phyloP scores from a whole-genome alignment of 805 yeast genomes.

The Lipomyces oligophaga region DNA sequence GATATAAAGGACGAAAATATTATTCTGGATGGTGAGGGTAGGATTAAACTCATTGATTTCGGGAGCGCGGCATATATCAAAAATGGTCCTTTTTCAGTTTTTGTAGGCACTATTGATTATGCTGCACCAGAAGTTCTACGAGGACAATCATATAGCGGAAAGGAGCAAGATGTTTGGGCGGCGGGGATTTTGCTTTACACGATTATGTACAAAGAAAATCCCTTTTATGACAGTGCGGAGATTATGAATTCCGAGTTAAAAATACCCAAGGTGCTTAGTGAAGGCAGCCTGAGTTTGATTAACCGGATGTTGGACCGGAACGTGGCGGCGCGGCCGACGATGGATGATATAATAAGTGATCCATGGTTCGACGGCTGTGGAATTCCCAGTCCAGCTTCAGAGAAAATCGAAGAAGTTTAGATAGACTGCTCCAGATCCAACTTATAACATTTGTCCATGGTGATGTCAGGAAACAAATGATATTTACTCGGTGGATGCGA shows the following conservation, averaged over 20 bases:
- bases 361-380: conserved; percentile 54
- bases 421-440: too few relatives aligned
- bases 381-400: background rate
- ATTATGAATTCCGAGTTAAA: conserved; percentile 85
- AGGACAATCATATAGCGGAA: conserved; percentile 87
- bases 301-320: conserved; percentile 64
- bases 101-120: conserved; percentile 95
- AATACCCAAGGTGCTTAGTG: conserved; percentile 58
- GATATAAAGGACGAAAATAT: conserved; percentile 95
- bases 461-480: too few relatives aligned
- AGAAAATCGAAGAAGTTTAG: too few relatives aligned
- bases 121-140: conserved; percentile 95
- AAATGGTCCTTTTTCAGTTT: conserved; percentile 94
- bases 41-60: conserved; percentile 83
- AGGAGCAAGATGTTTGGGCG: conserved; percentile 97
- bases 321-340: conserved; percentile 63
- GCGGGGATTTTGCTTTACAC: conserved; percentile 88
- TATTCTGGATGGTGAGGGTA: conserved; percentile 72
- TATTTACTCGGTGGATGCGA: too few relatives aligned
- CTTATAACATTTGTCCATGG: too few relatives aligned
- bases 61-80: conserved; percentile 90
- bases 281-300: conserved; percentile 62
- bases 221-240: conserved; percentile 92
- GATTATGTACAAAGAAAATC: conserved; percentile 87
- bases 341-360: conserved; percentile 64